Evolutionary conservation across 2,329 filamentous ascomycete genomes (phyloP), one percentile per base, ranked within the genome.

Genomic region (Podosphaera xanthii): DNA sequence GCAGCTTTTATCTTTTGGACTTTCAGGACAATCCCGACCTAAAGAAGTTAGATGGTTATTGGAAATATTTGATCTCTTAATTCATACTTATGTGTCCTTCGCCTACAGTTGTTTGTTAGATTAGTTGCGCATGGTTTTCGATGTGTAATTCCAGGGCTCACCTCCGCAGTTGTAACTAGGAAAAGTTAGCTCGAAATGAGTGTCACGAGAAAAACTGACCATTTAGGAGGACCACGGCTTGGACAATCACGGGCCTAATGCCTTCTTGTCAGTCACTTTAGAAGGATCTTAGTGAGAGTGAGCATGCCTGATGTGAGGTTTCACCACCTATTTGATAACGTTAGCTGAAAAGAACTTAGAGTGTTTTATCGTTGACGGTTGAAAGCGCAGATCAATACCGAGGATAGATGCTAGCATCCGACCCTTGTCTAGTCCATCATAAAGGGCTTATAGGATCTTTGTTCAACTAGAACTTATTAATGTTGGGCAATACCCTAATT

Each of bases 21-120:
- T 84, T 71, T 87, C 82, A 63, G 85, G 83, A 79, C 91, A 97
- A 71, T 97, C 91, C 72, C 90, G 87, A 79, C 86, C 83, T 86
- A 63, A 6, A 35, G 59, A 12, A 40, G 57, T 53, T 59, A 59
- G 68, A 60, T 67, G 59, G 60, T 59, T 22, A 60, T 63, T 58
- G 57, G 53, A 61, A 50, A 12, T 46, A n/a, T 57, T 33, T 10
- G 61, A 56, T 3, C 40, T 59, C 58, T 12, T 10, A 44, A 44
- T 58, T 76, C 81, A 74, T 77, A 86, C 83, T 87, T 73, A 91
- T 83, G 72, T 91, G 87, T 66, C 87, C 86, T 75, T 79, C 74
- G 66, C 73, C 76, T 78, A 64, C 63, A 63, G 62, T 58, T 49
- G 61, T 58, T 62, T 61, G 65, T 65, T 68, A 66, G 64, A 58